Base-by-base conservation (phyloP, 2,329 filamentous ascomycete genomes). In the Colletotrichum chrysophilum region DNA sequence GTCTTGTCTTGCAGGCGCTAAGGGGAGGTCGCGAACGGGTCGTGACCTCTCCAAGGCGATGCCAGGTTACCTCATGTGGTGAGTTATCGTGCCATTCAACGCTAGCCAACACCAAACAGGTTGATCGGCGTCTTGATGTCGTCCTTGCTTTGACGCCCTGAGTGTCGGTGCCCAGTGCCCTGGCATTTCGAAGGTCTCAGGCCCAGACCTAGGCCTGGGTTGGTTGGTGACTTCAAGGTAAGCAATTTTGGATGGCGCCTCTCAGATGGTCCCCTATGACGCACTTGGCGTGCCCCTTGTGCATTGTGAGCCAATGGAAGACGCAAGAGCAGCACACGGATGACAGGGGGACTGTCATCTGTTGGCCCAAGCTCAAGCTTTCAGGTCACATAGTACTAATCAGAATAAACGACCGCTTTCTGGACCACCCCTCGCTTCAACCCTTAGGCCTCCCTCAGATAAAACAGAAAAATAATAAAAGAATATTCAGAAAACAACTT, bases 201-300 rank as follows among this genome's bases (percentile, higher is more conserved):
- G 24, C 43, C 30, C 28, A 16, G 14, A 24, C 13, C 9, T 18
- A 48, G 28, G 18, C 38, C 18, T 34, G 32, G 32, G 24, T 60
- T 52, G 60, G 60, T 18, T 38, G 36, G 36, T 38, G 36, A 38
- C 36, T 38, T 38, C 36, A 38, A 38, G 16, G 36, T 12, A 18
- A 43, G 52, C 36, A 55, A 60, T 30, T 48, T 16, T 26, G 38
- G 18, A 56, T 34, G 26, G 32, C 52, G 48, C 24, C n/a, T 68
- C 24, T 55, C 13, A 36, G 28, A 38, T 48, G 71, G 66, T 70
- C 71, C 66, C 71, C 34, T 74, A 74, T 74, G 71, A 74, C 71
- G 71, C 43, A 74, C 28, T 21, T 10, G 24, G 9, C 9, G 18
- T 34, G 12, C 24, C 70, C 26, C 32, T 30, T 21, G n/a, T 13